These are phyloP conservation scores for Trichosanthes cucumerina DNA, from an alignment of 306 rosid genomes.

Conservation along the genomic window DNA sequence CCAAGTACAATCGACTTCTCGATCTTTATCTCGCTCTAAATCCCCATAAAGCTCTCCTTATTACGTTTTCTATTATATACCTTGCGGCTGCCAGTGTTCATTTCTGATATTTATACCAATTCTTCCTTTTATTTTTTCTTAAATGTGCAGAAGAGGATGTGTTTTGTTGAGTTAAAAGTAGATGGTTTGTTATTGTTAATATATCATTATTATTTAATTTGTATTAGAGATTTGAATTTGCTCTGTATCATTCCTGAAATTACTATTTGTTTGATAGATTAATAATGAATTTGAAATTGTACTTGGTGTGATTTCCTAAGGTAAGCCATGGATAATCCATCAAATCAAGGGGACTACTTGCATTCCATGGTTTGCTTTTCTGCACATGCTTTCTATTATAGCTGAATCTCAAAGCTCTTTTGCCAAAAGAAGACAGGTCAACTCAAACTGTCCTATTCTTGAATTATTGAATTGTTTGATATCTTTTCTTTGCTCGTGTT, in stretches of 20 bases:
- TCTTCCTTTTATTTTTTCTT: background rate
- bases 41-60: background rate
- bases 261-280: background rate
- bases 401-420: background rate
- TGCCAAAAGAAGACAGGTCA: background rate
- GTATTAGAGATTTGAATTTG: background rate
- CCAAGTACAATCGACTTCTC: background rate
- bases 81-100: background rate
- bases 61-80: background rate
- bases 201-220: background rate
- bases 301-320: background rate
- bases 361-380: background rate
- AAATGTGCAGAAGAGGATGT: slow-evolving; percentile 2
- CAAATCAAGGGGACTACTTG: background rate
- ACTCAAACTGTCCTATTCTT: background rate
- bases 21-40: background rate
- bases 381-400: background rate
- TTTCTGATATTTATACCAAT: background rate
- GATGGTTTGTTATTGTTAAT: background rate
- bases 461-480: background rate
- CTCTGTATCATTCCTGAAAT: background rate
- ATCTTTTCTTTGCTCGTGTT: background rate
- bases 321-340: background rate
- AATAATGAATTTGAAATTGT: background rate
- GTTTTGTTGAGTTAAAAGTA: background rate